A percentile compares a stretch with the other conserved stretches of the same genome.
Evolutionary conservation across 192 early-diverging fungal species (phyloP).

Genomic region (Funneliformis mosseae): DNA sequence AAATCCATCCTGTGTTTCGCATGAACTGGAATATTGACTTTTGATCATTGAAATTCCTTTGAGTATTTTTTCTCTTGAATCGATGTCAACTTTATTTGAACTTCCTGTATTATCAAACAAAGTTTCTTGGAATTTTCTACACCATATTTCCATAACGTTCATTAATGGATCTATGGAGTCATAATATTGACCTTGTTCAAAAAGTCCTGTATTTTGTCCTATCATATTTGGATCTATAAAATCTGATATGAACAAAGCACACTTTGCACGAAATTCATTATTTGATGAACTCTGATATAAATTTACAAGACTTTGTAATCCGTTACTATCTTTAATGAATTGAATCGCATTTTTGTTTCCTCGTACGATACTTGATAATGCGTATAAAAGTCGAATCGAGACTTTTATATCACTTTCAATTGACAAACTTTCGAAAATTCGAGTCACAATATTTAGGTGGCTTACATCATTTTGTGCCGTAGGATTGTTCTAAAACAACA

Average conservation of each 20-base stretch:
- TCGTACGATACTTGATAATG: constrained; percentile 29
- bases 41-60: constrained; percentile 26
- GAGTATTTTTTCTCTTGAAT: constrained; percentile 25
- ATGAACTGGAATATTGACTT: constrained; percentile 14
- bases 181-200: background rate
- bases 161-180: background rate
- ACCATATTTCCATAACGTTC: background rate
- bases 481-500: constrained; percentile 17
- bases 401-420: background rate
- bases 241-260: constrained; percentile 25
- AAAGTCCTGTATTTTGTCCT: background rate
- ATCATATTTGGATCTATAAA: constrained; percentile 32
- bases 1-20: background rate
- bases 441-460: background rate
- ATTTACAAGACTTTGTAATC: background rate
- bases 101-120: constrained; percentile 9
- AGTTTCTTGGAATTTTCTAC: constrained; percentile 2
- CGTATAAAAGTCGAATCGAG: constrained; percentile 27
- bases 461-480: background rate
- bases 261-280: constrained; percentile 26
- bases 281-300: background rate
- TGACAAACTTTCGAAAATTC: background rate
- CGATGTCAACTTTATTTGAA: constrained; percentile 6
- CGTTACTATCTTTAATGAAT: constrained; percentile 10
- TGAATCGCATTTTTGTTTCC: constrained; percentile 1